A percentile compares a stretch with the other conserved stretches of the same genome.
These are phyloP conservation scores for Crucihimalaya himalaica DNA, from an alignment of 345 rosid species.

Conservation along the genomic window DNA sequence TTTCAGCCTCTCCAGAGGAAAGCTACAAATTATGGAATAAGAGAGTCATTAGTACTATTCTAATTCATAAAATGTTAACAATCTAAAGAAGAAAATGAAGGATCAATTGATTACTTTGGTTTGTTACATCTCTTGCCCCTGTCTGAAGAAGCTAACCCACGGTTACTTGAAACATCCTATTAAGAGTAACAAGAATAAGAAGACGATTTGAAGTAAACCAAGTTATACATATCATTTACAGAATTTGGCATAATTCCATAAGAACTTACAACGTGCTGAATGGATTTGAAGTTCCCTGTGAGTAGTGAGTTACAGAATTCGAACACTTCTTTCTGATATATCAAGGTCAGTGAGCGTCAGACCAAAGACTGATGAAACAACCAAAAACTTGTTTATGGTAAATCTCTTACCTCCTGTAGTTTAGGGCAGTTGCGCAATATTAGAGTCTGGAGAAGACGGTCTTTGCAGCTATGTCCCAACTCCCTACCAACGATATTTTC, in stretches of 20 bases:
- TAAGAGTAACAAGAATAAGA: not conserved
- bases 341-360: slow-evolving; percentile 9
- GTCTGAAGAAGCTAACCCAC: slow-evolving; percentile 59
- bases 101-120: slow-evolving; percentile 48
- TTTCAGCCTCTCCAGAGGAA: slow-evolving; percentile 65
- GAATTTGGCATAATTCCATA: not conserved
- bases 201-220: slow-evolving; percentile 8
- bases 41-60: not conserved
- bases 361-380: slow-evolving; percentile 14
- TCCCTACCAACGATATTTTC: slow-evolving; percentile 45
- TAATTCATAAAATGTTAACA: not conserved
- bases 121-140: slow-evolving; percentile 59
- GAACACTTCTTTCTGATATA: slow-evolving; percentile 69
- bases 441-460: slow-evolving; percentile 62
- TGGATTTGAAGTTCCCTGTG: slow-evolving; percentile 69
- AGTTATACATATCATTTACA: not conserved
- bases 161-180: slow-evolving; percentile 82
- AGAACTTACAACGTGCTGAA: slow-evolving; percentile 64
- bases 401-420: slow-evolving; percentile 65
- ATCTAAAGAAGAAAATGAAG: not conserved
- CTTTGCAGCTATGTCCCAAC: slow-evolving; percentile 58
- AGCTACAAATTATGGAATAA: slow-evolving; percentile 39
- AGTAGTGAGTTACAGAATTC: slow-evolving; percentile 61
- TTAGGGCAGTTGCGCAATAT: slow-evolving; percentile 77
- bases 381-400: not conserved